Percentiles rank a stretch among this genome's conserved stretches.
These are phyloP conservation scores for Ustilago nuda DNA, from an alignment of 1,284 basidiomycete genomes.

Conservation along the genomic window DNA sequence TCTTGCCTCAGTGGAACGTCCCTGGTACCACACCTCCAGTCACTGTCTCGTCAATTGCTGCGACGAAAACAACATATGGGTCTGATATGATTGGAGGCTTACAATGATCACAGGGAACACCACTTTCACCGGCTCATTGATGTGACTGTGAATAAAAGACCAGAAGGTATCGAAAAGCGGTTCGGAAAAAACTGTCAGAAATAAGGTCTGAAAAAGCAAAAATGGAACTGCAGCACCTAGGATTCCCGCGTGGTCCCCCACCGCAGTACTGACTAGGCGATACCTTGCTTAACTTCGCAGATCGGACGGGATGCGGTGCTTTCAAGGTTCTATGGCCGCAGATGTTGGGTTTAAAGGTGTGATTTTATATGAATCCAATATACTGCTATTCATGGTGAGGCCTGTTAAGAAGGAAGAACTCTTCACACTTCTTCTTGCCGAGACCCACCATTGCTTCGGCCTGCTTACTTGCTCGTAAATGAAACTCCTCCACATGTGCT, in stretches of 20 bases:
- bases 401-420: too few relatives aligned
- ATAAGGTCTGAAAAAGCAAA: background rate
- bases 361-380: too few relatives aligned
- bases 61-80: too few relatives aligned
- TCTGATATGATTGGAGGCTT: background rate
- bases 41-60: background rate
- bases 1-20: background rate
- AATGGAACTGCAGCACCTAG: constrained; percentile 80
- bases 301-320: constrained; percentile 84
- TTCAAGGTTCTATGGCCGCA: constrained; percentile 82
- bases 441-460: too few relatives aligned
- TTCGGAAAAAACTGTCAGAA: too few relatives aligned
- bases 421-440: too few relatives aligned
- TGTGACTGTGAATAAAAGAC: too few relatives aligned
- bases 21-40: background rate
- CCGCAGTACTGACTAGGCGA: constrained; percentile 84
- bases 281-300: constrained; percentile 83
- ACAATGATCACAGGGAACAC: background rate
- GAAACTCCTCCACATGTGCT: background rate
- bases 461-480: too few relatives aligned
- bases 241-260: constrained; percentile 86
- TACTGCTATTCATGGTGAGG: too few relatives aligned
- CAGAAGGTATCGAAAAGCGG: too few relatives aligned
- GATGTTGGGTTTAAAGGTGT: constrained; percentile 69
- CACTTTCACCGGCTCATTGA: too few relatives aligned